Evolutionary conservation across 352 stramenopile species (phyloP).

Genomic region (Phytophthora uliginosa): DNA sequence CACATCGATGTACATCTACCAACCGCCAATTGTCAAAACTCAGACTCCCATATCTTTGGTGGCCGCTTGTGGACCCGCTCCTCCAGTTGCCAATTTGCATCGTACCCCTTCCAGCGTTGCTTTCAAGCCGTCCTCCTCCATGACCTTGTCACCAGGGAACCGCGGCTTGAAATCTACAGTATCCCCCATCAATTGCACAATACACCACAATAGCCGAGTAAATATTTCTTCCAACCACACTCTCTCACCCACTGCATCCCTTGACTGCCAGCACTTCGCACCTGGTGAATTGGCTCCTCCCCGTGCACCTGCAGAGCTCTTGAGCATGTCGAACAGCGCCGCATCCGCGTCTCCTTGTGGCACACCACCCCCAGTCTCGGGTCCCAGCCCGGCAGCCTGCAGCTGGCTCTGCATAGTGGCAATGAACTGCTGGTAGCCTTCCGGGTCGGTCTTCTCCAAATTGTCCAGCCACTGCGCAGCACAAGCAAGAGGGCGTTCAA

Average conservation of each 20-base stretch:
- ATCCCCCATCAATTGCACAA: constrained; percentile 5
- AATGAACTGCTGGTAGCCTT: constrained; percentile 74
- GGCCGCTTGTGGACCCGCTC: too few relatives aligned
- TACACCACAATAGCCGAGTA: not conserved
- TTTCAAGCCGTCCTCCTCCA: constrained; percentile 66
- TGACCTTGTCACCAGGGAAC: constrained; percentile 83
- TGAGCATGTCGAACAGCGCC: constrained; percentile 71
- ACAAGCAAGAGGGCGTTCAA: constrained; percentile 15
- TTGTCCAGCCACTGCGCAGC: constrained; percentile 73
- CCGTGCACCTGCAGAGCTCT: constrained; percentile 27
- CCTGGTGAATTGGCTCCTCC: constrained; percentile 25
- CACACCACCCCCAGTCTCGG: not conserved
- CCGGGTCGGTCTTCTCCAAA: constrained; percentile 73
- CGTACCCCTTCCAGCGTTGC: constrained; percentile 70
- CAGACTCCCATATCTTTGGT: not conserved
- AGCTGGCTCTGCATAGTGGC: constrained; percentile 72
- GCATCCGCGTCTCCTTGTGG: constrained; percentile 36
- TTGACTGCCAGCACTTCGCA: constrained; percentile 9
- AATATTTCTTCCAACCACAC: not conserved
- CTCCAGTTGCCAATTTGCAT: not conserved
- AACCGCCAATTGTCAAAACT: not conserved
- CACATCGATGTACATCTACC: constrained; percentile 82
- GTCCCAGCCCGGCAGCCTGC: constrained; percentile 33
- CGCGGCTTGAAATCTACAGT: constrained; percentile 58
- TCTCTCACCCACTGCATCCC: not conserved